These are phyloP conservation scores for Fusarium liriodendri DNA, from an alignment of 2,329 filamentous ascomycete species.

Conservation along the genomic window DNA sequence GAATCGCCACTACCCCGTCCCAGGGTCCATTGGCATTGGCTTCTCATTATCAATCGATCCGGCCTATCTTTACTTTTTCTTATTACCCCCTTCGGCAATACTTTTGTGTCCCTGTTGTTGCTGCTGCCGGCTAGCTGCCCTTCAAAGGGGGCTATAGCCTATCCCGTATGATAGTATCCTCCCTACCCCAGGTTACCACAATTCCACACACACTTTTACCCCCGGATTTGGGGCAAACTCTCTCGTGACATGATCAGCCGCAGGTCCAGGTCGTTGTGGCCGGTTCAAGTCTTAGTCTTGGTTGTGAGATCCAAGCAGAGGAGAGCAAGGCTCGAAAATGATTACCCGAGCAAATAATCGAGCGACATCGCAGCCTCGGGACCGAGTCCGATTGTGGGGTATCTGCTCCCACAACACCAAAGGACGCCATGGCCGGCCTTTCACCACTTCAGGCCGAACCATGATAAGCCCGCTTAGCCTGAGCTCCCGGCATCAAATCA, in stretches of 20 bases:
- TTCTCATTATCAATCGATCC: slow-evolving; percentile 22
- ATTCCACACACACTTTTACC: slow-evolving; percentile 42
- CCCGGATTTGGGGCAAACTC: slow-evolving; percentile 30
- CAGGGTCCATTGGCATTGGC: slow-evolving; percentile 15
- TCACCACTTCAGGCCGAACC: slow-evolving; percentile 23
- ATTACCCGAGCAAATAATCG: slow-evolving; percentile 10
- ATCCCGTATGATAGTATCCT: slow-evolving; percentile 19
- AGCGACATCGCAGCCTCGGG: slow-evolving; percentile 27
- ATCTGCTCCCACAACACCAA: slow-evolving; percentile 15
- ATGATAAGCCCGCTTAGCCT: slow-evolving; percentile 36
- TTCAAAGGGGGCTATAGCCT: slow-evolving; percentile 9
- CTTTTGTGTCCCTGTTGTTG: slow-evolving; percentile 8
- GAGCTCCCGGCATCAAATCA: slow-evolving; percentile 8
- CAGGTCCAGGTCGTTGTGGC: slow-evolving; percentile 4
- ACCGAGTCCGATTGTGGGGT: slow-evolving; percentile 38
- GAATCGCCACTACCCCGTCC: slow-evolving; percentile 20
- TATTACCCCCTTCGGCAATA: slow-evolving; percentile 18
- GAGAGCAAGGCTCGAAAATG: slow-evolving; percentile 11
- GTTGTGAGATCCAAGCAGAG: slow-evolving; percentile 5
- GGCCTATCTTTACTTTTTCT: slow-evolving; percentile 27
- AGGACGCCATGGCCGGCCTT: slow-evolving; percentile 13
- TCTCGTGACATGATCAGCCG: slow-evolving; percentile 15
- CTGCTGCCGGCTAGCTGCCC: slow-evolving; percentile 10
- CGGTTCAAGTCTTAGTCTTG: slow-evolving; percentile 12
- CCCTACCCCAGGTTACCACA: slow-evolving; percentile 38